Base-by-base conservation (phyloP, 177 flowering plant species). In the Vitis hybrid region DNA sequence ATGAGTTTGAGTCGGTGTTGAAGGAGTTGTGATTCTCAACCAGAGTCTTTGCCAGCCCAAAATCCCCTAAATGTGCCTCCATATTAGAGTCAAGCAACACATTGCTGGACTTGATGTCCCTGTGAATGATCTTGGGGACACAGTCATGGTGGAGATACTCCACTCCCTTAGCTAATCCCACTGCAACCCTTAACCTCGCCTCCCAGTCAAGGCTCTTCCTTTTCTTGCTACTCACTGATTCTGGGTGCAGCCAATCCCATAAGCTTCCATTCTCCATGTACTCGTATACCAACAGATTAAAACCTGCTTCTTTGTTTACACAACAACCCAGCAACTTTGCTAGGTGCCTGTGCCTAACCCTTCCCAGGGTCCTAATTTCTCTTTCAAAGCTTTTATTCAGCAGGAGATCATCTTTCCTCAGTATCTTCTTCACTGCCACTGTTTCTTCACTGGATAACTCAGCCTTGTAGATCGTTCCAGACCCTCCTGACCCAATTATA, bases 41-140 rank as follows among this genome's bases (percentile, higher is more conserved):
- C 12, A 90, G 26, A 22, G 79, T 60, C 76, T 91, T 95, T 6
- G 99, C 98, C 50, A 95, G 83, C 11, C 99, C 99, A 19, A 95
- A 95, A 79, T 95, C 99, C 0, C 98, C 98, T 71, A 95, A 76
- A 77, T 95, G 99, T 10, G 99, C 91, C 56, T 91, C 99, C 97
- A 90, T 87, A 60, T 90, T 77, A 2, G 86, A 82, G 80, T 95
- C 99, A 1, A 95, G 82, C 73, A 95, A 65, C 72, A 95, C 64
- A 73, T 95, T 95, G 81, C 97, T 92, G 1, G 98, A 82, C 77
- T 95, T 95, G 29, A 95, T 89, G 74, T 93, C 99, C 71, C 99
- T 82, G 71, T 95, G 99, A 72, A 95, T 66, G 65, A 95, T 93
- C 78, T 73, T 81, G 0, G 98, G 98, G 66, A 85, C 90, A 71